A percentile compares a stretch with the other conserved stretches of the same genome.
These are phyloP conservation scores for Senna tora DNA, from an alignment of 306 rosid genomes.

Conservation along the genomic window DNA sequence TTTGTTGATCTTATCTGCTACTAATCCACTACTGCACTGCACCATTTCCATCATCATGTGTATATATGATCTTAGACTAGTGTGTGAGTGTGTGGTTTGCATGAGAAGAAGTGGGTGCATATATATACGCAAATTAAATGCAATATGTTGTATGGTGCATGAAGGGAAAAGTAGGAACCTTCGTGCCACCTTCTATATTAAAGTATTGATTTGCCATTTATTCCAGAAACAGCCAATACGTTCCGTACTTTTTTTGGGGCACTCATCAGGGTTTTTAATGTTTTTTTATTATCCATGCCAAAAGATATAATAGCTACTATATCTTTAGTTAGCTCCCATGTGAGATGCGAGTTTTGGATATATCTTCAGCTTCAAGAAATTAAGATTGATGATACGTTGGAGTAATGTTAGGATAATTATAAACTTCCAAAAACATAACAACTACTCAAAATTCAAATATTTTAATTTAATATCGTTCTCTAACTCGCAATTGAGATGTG, in stretches of 20 bases:
- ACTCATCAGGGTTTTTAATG: neutral
- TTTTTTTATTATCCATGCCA: too few relatives aligned
- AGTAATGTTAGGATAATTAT: neutral
- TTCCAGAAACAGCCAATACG: slow-evolving; percentile 1
- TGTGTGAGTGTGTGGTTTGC: neutral
- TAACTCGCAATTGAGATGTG: too few relatives aligned
- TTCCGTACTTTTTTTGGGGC: neutral
- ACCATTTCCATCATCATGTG: neutral
- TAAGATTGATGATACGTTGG: neutral
- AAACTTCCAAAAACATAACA: neutral
- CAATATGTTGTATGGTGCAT: neutral
- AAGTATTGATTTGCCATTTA: slow-evolving; percentile 3
- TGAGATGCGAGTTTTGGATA: neutral
- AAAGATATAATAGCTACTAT: neutral
- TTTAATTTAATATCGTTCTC: too few relatives aligned
- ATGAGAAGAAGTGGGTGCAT: neutral
- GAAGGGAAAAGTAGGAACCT: slow-evolving; percentile 18
- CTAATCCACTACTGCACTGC: neutral
- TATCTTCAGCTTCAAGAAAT: neutral
- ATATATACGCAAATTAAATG: neutral
- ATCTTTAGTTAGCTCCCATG: neutral
- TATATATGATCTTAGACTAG: neutral
- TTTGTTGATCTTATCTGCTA: neutral
- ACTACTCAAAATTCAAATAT: neutral
- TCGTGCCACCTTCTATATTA: slow-evolving; percentile 31